These are phyloP conservation scores for Globisporangium paddicum DNA, from an alignment of 352 stramenopile species.

Conservation along the genomic window DNA sequence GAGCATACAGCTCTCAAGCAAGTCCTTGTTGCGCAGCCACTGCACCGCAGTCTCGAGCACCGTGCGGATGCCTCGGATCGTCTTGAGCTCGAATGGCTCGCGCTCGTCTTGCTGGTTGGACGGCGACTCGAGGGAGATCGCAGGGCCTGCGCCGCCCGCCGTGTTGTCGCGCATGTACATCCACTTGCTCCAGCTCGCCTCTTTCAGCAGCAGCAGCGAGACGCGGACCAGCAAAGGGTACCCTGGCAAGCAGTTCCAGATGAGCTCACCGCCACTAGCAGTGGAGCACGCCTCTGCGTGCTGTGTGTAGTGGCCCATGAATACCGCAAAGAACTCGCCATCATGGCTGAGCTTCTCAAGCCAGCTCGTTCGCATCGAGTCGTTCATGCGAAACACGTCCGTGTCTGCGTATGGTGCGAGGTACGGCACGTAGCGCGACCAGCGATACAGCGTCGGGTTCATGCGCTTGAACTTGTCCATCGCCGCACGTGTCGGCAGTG, in stretches of 20 bases:
- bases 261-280: slow-evolving; percentile 13
- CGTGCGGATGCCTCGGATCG: slow-evolving; percentile 41
- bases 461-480: slow-evolving; percentile 42
- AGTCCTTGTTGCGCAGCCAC: slow-evolving; percentile 51
- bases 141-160: slow-evolving; percentile 15
- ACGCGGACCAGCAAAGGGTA: slow-evolving; percentile 59
- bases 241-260: slow-evolving; percentile 52
- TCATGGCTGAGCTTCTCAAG: slow-evolving; percentile 54
- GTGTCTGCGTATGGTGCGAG: slow-evolving; percentile 41
- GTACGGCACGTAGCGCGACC: slow-evolving; percentile 55
- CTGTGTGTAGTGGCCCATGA: slow-evolving; percentile 55
- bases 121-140: slow-evolving; percentile 20
- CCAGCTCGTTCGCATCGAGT: slow-evolving; percentile 34
- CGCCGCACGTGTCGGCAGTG: not conserved
- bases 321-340: slow-evolving; percentile 68
- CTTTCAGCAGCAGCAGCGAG: slow-evolving; percentile 57
- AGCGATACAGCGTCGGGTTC: slow-evolving; percentile 63
- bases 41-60: slow-evolving; percentile 55
- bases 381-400: slow-evolving; percentile 55
- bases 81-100: slow-evolving; percentile 42
- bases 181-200: slow-evolving; percentile 66
- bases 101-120: slow-evolving; percentile 23
- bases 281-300: slow-evolving; percentile 40
- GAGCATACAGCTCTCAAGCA: slow-evolving; percentile 60
- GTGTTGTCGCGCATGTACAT: slow-evolving; percentile 46